Base-by-base conservation (phyloP, 177 flowering plant species). In the Vitis hybrid region DNA sequence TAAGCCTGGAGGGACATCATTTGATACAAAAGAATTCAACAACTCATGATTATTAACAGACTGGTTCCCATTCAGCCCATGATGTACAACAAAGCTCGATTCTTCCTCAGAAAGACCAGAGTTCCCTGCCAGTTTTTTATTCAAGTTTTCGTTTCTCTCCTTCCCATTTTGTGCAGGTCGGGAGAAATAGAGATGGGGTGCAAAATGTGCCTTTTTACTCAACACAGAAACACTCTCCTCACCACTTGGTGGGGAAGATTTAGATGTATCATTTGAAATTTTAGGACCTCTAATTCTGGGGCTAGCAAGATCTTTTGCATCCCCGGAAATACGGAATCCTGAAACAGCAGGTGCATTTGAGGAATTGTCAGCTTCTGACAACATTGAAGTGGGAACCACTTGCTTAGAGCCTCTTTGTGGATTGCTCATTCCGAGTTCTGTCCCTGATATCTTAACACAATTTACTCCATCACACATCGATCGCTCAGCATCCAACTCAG, bases 281-380 rank as follows among this genome's bases (percentile, higher is more conserved):
- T 14, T 29, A 55, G 71, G 78, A 73, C 68, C 66, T 56, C 67
- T 68, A 12, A 76, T 50, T 66, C 70, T 77, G 18, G 72, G 68
- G 34, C 75, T 73, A 34, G 85, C 77, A 55, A 80, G 77, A 59
- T 85, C 88, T 50, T 68, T 65, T 34, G 81, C 83, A 69, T 86
- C 82, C 34, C 82, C 82, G 68, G 68, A 73, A 16, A 75, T 68
- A 59, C 73, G 82, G 29, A 49, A 26, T 20, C 74, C 76, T 18
- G 84, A 71, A 69, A 76, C 69, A 65, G 75, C 69, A 22, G 61
- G 54, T 10, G 57, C 68, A 73, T 69, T 52, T 22, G 59, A 58
- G 65, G 52, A 53, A 39, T 19, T 45, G 11, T 66, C 70, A 20
- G 48, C 70, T 34, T 59, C 61, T 11, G 39, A 29, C n/a, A 34